phyloP scores from a whole-genome alignment of 208 protist genomes.

The Phytomonas sp. region DNA sequence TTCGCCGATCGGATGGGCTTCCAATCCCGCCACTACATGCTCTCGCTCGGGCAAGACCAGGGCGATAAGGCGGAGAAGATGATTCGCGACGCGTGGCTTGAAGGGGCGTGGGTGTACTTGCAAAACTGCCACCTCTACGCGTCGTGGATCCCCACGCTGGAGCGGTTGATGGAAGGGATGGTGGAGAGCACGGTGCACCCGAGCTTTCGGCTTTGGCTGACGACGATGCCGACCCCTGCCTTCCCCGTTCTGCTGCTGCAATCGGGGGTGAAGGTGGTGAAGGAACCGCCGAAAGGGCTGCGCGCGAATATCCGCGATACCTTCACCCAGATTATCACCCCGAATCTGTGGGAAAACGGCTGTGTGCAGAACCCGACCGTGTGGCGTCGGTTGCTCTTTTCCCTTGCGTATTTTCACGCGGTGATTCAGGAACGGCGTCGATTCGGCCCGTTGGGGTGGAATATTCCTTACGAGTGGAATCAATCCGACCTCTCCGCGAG shows the following conservation, averaged over 20 bases:
- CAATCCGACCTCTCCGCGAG: conserved; percentile 88
- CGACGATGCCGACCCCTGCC: conserved; percentile 87
- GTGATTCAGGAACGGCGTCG: conserved; percentile 91
- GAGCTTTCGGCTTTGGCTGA: conserved; percentile 95
- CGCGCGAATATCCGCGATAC: conserved; percentile 91
- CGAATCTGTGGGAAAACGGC: conserved; percentile 58
- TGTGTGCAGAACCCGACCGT: conserved; percentile 59
- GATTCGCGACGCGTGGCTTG: conserved; percentile 61
- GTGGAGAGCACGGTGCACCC: conserved; percentile 62
- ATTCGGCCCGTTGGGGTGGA: conserved; percentile 93
- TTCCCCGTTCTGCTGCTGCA: conserved; percentile 95
- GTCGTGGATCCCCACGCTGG: conserved; percentile 93
- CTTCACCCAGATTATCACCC: conserved; percentile 57
- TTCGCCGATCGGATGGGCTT: conserved; percentile 91
- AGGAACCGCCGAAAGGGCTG: conserved; percentile 94
- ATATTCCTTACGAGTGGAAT: conserved; percentile 95
- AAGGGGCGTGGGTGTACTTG: conserved; percentile 93
- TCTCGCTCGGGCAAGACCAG: conserved; percentile 95
- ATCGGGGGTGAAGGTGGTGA: conserved; percentile 94
- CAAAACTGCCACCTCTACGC: conserved; percentile 95
- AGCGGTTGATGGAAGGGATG: conserved; percentile 85
- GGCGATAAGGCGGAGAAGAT: conserved; percentile 88
- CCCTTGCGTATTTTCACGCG: conserved; percentile 93
- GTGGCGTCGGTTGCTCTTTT: conserved; percentile 94
- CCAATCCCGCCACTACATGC: conserved; percentile 80